Evolutionary conservation across 192 early-diverging fungal species (phyloP).

Genomic region (Coemansia sp.): DNA sequence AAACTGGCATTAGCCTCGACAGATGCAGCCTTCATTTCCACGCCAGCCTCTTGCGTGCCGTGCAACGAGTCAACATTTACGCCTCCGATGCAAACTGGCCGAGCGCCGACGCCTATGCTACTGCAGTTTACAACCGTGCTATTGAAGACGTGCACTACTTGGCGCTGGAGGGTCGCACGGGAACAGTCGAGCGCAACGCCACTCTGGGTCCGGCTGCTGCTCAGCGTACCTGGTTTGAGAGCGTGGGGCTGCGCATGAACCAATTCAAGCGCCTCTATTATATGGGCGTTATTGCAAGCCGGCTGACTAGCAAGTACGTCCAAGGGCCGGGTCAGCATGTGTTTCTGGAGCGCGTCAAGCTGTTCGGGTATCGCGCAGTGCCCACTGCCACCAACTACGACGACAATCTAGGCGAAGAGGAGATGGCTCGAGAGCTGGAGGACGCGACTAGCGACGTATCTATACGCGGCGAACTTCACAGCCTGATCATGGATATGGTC

Average conservation of each 20-base stretch:
- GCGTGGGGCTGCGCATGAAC: conserved; percentile 9
- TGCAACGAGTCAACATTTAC: conserved; percentile 25
- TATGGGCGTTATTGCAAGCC: conserved; percentile 24
- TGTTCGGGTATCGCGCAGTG: conserved; percentile 25
- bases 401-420: conserved; percentile 29
- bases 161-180: conserved; percentile 19
- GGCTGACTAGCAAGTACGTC: conserved; percentile 24
- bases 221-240: conserved; percentile 6
- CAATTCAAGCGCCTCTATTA: conserved; percentile 27
- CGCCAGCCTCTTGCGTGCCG: conserved; percentile 23
- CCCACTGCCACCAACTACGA: conserved; percentile 24
- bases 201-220: not conserved
- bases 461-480: conserved; percentile 33
- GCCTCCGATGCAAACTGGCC: conserved; percentile 32
- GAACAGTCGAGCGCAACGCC: not conserved
- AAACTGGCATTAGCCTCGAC: conserved; percentile 7
- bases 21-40: conserved; percentile 37
- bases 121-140: conserved; percentile 37
- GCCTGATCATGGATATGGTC: conserved; percentile 25
- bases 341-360: conserved; percentile 23
- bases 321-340: conserved; percentile 15
- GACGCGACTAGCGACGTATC: conserved; percentile 22
- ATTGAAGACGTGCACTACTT: conserved; percentile 40
- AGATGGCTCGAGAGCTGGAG: conserved; percentile 15
- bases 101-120: conserved; percentile 34